A percentile compares a stretch with the other conserved stretches of the same genome.
phyloP scores from a whole-genome alignment of 768 basidiomycete species.

The Xerocomus brunneocitrinus region DNA sequence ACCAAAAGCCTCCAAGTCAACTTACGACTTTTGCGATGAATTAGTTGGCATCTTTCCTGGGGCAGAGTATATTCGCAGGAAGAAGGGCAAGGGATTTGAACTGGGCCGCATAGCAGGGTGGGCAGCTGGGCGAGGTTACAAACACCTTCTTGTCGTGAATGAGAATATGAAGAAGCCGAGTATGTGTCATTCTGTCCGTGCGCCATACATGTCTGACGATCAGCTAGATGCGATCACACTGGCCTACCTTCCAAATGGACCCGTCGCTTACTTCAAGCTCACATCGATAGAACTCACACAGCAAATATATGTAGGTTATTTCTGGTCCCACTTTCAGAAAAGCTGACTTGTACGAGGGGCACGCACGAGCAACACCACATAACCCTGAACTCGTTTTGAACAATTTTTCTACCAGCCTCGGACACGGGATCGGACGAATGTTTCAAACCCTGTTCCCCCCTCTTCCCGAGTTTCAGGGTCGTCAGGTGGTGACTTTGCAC shows the following conservation, averaged over 20 bases:
- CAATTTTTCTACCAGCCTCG: slow-evolving; percentile 89
- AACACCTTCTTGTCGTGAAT: slow-evolving; percentile 88
- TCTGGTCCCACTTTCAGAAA: not conserved
- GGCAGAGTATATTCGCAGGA: slow-evolving; percentile 81
- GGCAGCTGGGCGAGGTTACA: slow-evolving; percentile 87
- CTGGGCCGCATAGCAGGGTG: slow-evolving; percentile 88
- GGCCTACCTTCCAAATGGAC: slow-evolving; percentile 85
- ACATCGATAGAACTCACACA: slow-evolving; percentile 82
- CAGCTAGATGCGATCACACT: slow-evolving; percentile 84
- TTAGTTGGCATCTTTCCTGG: slow-evolving; percentile 87
- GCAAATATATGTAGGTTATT: slow-evolving; percentile 68
- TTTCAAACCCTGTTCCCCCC: slow-evolving; percentile 97
- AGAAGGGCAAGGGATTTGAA: slow-evolving; percentile 88
- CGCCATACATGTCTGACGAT: slow-evolving; percentile 5
- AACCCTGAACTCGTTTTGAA: slow-evolving; percentile 94
- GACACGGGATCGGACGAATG: slow-evolving; percentile 89
- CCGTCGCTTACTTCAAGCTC: slow-evolving; percentile 93
- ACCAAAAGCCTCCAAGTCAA: slow-evolving; percentile 78
- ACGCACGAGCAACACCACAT: slow-evolving; percentile 89
- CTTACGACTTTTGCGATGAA: slow-evolving; percentile 92
- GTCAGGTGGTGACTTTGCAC: slow-evolving; percentile 95
- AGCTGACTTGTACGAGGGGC: slow-evolving; percentile 52
- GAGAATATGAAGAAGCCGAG: slow-evolving; percentile 94
- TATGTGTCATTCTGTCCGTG: slow-evolving; percentile 38
- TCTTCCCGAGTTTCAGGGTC: slow-evolving; percentile 89